Conservation (phyloP, 768 basidiomycete species). For the Rubroboletus pulcherrimus region DNA sequence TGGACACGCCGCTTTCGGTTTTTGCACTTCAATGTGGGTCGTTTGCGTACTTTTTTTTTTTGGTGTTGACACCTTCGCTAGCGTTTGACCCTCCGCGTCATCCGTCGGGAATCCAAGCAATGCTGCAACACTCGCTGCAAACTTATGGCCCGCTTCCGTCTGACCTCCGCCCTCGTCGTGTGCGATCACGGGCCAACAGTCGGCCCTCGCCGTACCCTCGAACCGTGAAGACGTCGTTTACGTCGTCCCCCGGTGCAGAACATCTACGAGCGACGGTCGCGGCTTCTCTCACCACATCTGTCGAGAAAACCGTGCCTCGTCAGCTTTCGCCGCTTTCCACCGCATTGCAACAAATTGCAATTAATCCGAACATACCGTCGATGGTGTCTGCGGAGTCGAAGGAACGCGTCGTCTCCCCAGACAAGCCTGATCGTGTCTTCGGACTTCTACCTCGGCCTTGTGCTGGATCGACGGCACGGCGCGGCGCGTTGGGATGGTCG, state of each 20-base stretch:
- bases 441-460: slow-evolving; percentile 41
- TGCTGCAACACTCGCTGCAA: slow-evolving; percentile 69
- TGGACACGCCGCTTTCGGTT: slow-evolving; percentile 70
- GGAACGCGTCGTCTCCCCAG: slow-evolving; percentile 24
- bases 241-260: slow-evolving; percentile 36
- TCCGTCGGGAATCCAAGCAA: slow-evolving; percentile 63
- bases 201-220: slow-evolving; percentile 74
- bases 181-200: slow-evolving; percentile 65
- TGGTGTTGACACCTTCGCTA: slow-evolving; percentile 24
- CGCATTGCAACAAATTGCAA: slow-evolving; percentile 41
- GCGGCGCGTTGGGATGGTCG: slow-evolving; percentile 59
- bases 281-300: slow-evolving; percentile 18
- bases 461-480: slow-evolving; percentile 51
- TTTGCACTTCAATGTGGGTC: slow-evolving; percentile 69
- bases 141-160: slow-evolving; percentile 72
- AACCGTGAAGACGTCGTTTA: slow-evolving; percentile 41
- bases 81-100: slow-evolving; percentile 70
- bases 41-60: neutral
- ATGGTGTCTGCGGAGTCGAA: slow-evolving; percentile 32
- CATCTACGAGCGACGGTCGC: slow-evolving; percentile 28
- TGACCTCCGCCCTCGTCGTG: slow-evolving; percentile 59
- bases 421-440: slow-evolving; percentile 28
- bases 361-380: slow-evolving; percentile 41
- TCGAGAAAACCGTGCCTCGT: slow-evolving; percentile 12
- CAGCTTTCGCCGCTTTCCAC: slow-evolving; percentile 23